Conservation (phyloP, 2,329 filamentous ascomycete species). For the Hyphodiscus sp. region DNA sequence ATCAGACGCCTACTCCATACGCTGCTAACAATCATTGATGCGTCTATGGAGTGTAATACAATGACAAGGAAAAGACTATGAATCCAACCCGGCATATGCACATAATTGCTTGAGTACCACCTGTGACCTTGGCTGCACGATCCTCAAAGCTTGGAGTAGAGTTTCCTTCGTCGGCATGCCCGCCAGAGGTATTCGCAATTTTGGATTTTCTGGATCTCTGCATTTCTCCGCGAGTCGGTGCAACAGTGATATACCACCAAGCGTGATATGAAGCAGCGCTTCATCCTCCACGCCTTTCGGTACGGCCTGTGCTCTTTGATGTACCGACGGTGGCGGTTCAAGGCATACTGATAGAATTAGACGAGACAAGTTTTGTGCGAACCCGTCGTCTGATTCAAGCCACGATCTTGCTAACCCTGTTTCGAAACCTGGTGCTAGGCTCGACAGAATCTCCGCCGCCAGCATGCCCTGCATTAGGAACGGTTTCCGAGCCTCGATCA, state of each 20-base stretch:
- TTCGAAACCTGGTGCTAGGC: slow-evolving; percentile 66
- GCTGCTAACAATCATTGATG: slow-evolving; percentile 23
- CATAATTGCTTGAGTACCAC: slow-evolving; percentile 65
- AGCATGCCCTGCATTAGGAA: slow-evolving; percentile 88
- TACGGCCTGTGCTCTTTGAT: slow-evolving; percentile 29
- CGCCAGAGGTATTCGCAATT: slow-evolving; percentile 48
- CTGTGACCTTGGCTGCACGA: slow-evolving; percentile 55
- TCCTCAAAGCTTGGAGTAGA: slow-evolving; percentile 60
- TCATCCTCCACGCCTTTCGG: slow-evolving; percentile 30
- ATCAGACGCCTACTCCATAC: slow-evolving; percentile 27
- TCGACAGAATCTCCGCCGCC: slow-evolving; percentile 80
- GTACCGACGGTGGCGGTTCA: slow-evolving; percentile 46
- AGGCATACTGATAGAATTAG: slow-evolving; percentile 65
- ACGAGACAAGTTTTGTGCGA: slow-evolving; percentile 71
- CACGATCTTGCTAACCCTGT: slow-evolving; percentile 67
- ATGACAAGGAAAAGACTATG: slow-evolving; percentile 25
- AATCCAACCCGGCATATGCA: slow-evolving; percentile 51
- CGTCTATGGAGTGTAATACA: slow-evolving; percentile 29
- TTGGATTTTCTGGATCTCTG: slow-evolving; percentile 46
- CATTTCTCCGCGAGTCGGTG: slow-evolving; percentile 63
- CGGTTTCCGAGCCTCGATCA: slow-evolving; percentile 79
- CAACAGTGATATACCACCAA: slow-evolving; percentile 62
- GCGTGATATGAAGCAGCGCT: slow-evolving; percentile 46
- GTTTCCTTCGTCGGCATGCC: slow-evolving; percentile 61
- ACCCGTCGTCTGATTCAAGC: slow-evolving; percentile 78